These are phyloP conservation scores for Osmanthus fragrans DNA, from an alignment of 257 asterid species.

Conservation along the genomic window DNA sequence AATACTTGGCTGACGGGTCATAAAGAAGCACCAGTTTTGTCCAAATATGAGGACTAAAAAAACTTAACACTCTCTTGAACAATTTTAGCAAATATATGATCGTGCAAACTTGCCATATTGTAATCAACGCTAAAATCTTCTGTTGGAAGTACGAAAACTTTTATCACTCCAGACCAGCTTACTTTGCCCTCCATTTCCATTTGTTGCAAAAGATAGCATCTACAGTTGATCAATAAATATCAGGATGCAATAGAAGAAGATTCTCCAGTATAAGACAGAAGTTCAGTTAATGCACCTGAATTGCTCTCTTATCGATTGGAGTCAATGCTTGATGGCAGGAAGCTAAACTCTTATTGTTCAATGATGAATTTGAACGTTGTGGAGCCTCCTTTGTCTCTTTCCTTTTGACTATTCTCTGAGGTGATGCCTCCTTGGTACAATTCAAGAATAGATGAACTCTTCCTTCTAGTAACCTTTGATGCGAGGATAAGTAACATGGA, in stretches of 20 bases:
- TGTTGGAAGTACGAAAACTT: constrained; percentile 39
- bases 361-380: constrained; percentile 40
- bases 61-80: constrained; percentile 9
- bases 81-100: constrained; percentile 3
- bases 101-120: constrained; percentile 10
- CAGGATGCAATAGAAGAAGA: constrained; percentile 19
- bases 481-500: constrained; percentile 18
- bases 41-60: constrained; percentile 16
- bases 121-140: constrained; percentile 42
- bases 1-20: constrained; percentile 15
- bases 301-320: constrained; percentile 84
- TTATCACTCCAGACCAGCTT: constrained; percentile 75
- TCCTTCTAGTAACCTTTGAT: constrained; percentile 56
- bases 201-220: constrained; percentile 70
- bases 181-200: constrained; percentile 84
- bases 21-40: constrained; percentile 20
- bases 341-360: constrained; percentile 49
- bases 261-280: constrained; percentile 18
- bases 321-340: constrained; percentile 53
- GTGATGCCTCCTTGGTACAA: constrained; percentile 59
- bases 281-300: constrained; percentile 49
- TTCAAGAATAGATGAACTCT: constrained; percentile 82
- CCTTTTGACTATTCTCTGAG: constrained; percentile 43
- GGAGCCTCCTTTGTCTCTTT: constrained; percentile 54
- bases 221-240: constrained; percentile 45